These are phyloP conservation scores for Blastomyces silverae DNA, from an alignment of 2,329 filamentous ascomycete genomes.

Conservation along the genomic window DNA sequence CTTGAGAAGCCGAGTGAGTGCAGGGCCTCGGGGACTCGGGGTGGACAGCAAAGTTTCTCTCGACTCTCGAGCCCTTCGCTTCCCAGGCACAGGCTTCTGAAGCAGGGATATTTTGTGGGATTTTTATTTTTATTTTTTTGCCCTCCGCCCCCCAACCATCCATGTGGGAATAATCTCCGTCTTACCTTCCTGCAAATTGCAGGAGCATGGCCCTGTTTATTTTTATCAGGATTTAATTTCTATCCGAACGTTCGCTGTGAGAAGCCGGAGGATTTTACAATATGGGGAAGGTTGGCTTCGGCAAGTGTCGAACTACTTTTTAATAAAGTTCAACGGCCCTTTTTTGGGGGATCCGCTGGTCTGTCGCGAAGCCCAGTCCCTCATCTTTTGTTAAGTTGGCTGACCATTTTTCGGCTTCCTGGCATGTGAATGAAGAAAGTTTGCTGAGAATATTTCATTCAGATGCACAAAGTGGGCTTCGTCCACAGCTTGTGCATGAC, in stretches of 20 bases:
- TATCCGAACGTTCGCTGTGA: background rate
- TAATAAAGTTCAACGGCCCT: slow-evolving; percentile 7
- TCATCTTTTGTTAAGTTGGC: background rate
- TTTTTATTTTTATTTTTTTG: background rate
- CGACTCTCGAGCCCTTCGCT: background rate
- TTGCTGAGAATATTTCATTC: background rate
- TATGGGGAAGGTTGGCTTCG: background rate
- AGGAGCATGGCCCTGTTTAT: slow-evolving; percentile 1
- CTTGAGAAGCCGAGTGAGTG: background rate
- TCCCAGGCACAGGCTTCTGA: background rate
- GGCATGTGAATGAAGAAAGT: background rate
- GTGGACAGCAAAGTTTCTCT: background rate
- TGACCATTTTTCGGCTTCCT: background rate
- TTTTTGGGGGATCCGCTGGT: background rate
- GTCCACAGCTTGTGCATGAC: background rate
- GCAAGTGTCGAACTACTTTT: background rate
- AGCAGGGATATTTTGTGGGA: background rate
- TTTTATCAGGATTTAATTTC: slow-evolving; percentile 9
- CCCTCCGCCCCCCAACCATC: background rate
- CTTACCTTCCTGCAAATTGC: background rate
- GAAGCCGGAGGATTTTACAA: background rate
- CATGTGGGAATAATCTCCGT: slow-evolving; percentile 9
- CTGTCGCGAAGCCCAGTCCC: background rate
- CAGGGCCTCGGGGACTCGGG: no score
- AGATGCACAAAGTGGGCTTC: background rate